Evolutionary conservation across 164 flowering plant species (phyloP), one percentile per base, ranked within the genome.

Genomic region (Tinospora cordifolia): DNA sequence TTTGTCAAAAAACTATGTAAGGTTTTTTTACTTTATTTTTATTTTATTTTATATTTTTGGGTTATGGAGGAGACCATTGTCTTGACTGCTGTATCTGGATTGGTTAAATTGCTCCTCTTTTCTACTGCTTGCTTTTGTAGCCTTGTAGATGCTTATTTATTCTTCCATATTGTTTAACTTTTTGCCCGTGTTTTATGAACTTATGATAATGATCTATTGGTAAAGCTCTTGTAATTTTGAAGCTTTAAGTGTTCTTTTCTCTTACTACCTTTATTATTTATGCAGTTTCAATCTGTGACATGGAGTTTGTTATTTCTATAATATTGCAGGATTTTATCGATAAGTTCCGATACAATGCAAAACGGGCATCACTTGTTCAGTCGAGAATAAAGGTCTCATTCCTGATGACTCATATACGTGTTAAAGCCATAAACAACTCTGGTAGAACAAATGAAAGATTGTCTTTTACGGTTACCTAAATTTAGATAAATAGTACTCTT

Each of bases 321-420:
- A 19, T 34, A 30, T 6, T 80, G 75, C 90, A 95, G 99, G 59
- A 87, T 26, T 95, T 95, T 71, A 91, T 95, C 75, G 98, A 95
- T 65, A 95, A 95, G 82, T 95, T 95, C 79, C 88, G 99, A 0
- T 95, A 85, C 81, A 95, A 95, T 81, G 98, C 99, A 66, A 95
- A 95, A 80, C 86, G 99, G 76, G 98, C 99, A 71, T 84, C 99
- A 71, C 98, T 95, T 81, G 99, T 95, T 70, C 99, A 92, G 79
- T 95, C 99, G 49, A 95, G 99, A 84, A 95, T 95, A 79, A 90
- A 92, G 96, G 99, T 94, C 47, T 54, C 5, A 54, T 8, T 19
- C 4, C 60, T 14, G 0, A n/a, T 54, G 60, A 9, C 10, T 15
- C 24, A 21, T 54, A 54, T 54, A 19, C 3, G 36, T 30, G 36